Conservation (phyloP, 352 stramenopile genomes). For the Aphanomyces euteiches region DNA sequence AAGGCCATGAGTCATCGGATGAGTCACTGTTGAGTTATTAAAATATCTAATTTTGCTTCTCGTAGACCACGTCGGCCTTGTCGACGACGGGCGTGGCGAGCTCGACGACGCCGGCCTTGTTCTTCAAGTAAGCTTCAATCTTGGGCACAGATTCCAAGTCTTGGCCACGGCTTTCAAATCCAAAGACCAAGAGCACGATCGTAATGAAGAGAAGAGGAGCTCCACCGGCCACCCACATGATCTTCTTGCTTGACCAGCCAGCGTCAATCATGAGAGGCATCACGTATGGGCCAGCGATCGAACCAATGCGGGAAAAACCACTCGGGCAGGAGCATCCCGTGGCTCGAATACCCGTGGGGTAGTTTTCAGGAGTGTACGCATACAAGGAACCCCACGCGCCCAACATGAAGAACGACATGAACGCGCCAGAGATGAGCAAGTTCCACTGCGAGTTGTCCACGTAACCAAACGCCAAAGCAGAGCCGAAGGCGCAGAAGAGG, state of each 20-base stretch:
- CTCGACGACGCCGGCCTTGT: conserved; percentile 10
- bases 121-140: conserved; percentile 26
- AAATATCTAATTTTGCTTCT: background rate
- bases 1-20: no score
- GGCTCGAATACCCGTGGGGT: conserved; percentile 32
- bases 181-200: conserved; percentile 27
- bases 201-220: conserved; percentile 14
- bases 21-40: background rate
- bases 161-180: conserved; percentile 30
- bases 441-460: conserved; percentile 43
- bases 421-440: conserved; percentile 39
- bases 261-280: conserved; percentile 30
- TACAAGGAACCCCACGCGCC: conserved; percentile 34
- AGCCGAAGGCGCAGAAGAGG: conserved; percentile 46
- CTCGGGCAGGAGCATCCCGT: conserved; percentile 30
- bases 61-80: background rate
- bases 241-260: conserved; percentile 15
- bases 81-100: background rate
- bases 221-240: conserved; percentile 33
- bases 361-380: conserved; percentile 37
- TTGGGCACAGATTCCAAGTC: conserved; percentile 37
- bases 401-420: conserved; percentile 30
- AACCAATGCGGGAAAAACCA: conserved; percentile 33
- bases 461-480: conserved; percentile 61
- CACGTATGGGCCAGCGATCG: conserved; percentile 34